Evolutionary conservation across 83 land plant genomes (phyloP), one percentile per base, ranked within the genome.

Genomic region (Diphasiastrum complanatum): DNA sequence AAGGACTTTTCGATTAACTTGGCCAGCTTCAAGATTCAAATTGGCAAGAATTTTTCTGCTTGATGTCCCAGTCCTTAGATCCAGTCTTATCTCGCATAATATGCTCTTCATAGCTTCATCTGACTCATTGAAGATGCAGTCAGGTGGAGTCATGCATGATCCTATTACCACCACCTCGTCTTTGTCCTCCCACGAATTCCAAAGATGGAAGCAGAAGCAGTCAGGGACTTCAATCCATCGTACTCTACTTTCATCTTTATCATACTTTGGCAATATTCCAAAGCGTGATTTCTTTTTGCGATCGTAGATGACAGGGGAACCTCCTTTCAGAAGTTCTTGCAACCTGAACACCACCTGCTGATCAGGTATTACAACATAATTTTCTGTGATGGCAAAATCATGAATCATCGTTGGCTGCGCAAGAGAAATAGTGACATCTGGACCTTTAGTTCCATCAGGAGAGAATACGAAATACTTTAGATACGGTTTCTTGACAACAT

Each of bases 291-390:
- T 67, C 70, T 84, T 84, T 50, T 73, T 45, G 51, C 48, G 33
- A 51, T 84, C 82, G 57, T 61, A 63, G 4, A 69, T 51, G 26
- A 81, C 88, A 0, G 88, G 84, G 2, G 88, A 81, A 31, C 78
- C 78, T 6, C 89, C 85, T 0, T 46, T 49, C 4, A 85, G 37
- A 82, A 85, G 76, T 33, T 75, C 71, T 40, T 27, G 38, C 20
- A 81, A 24, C 43, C 78, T 66, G 76, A 81, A 77, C 58, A 77
- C 81, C n/a, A 81, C 71, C 65, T 81, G 85, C 63, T 70, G 76
- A 29, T 81, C 84, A 5, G 83, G 83, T 5, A 80, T 52, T 19
- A 80, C 70, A 5, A 73, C 74, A 38, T 33, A 76, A 33, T 69
- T 71, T 68, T 79, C 75, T 0, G 83, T 79, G 43, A 75, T 75